Evolutionary conservation across 805 yeast genomes (phyloP), one percentile per base, ranked within the genome.

Genomic region (Candida andamanensis): DNA sequence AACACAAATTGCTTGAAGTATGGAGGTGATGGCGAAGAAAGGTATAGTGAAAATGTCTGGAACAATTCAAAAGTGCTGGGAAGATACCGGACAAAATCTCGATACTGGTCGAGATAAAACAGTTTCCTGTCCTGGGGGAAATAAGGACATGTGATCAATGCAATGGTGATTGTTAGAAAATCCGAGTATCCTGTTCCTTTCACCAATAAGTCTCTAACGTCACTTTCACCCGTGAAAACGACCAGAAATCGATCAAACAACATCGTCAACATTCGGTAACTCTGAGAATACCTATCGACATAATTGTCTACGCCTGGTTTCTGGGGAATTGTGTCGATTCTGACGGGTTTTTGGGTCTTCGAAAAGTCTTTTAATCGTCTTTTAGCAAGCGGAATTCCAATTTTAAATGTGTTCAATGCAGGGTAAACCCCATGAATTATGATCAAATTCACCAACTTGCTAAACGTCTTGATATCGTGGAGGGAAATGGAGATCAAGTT

Each of bases 381-480:
- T 41, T 76, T 70, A 3, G 70, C 78, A 17, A 80, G 48, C 0
- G 90, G 84, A 2, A 85, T 69, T 1, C 87, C 84, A 15, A 78
- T 64, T 2, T 71, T 72, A 6, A 58, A 63, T 2, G 52, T 37
- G 0, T 78, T 73, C 1, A 85, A 40, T 30, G 74, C 72, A 0
- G 87, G 75, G 43, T 80, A 81, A 0, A 90, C 65, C 0, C 95
- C 89, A 41, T 78, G 80, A 2, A 81, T 55, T 0, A 87, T 74
- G 2, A 89, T 63, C 8, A 81, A 36, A 41, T 79, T 81, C 13
- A 82, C 54, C 26, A 90, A 49, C 15, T 67, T 72, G 21, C 82
- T 80, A 35, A 92, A 72, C 4, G 75, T 70, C 50, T 78, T 82
- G 70, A 90, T 78, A 52, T 92, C 97, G 46, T 85, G 87, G 7